Percentiles rank a stretch among this genome's conserved stretches.
Conservation (phyloP, 306 rosid genomes). For the Luffa acutangula region DNA sequence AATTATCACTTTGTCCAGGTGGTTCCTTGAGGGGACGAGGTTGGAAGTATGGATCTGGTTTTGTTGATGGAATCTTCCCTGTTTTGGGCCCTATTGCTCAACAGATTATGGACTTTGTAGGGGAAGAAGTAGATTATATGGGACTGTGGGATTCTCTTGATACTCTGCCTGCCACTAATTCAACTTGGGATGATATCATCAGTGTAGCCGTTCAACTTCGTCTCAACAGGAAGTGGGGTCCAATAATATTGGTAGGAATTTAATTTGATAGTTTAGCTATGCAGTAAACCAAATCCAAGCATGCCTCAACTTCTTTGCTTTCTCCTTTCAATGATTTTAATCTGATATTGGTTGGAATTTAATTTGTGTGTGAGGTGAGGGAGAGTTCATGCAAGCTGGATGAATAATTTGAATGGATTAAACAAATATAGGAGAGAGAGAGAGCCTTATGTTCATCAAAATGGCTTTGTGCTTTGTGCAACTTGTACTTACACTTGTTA, state of each 20-base stretch:
- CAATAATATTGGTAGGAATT: constrained; percentile 60
- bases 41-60: constrained; percentile 94
- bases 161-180: constrained; percentile 56
- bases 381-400: neutral
- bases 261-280: neutral
- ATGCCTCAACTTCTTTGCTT: neutral
- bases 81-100: constrained; percentile 65
- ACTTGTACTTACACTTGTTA: neutral
- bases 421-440: neutral
- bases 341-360: neutral
- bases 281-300: neutral
- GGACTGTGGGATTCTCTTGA: constrained; percentile 56
- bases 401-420: neutral
- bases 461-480: neutral
- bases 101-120: constrained; percentile 51
- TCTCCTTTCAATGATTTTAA: neutral
- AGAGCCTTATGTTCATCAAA: neutral
- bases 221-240: constrained; percentile 61
- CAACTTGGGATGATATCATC: constrained; percentile 75
- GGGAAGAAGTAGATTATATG: constrained; percentile 34
- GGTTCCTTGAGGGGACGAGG: constrained; percentile 92
- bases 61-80: constrained; percentile 87
- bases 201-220: constrained; percentile 84
- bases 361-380: neutral
- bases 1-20: constrained; percentile 34